Conservation (phyloP, 148 eudicot species). For the Rhododendron mucronatum region DNA sequence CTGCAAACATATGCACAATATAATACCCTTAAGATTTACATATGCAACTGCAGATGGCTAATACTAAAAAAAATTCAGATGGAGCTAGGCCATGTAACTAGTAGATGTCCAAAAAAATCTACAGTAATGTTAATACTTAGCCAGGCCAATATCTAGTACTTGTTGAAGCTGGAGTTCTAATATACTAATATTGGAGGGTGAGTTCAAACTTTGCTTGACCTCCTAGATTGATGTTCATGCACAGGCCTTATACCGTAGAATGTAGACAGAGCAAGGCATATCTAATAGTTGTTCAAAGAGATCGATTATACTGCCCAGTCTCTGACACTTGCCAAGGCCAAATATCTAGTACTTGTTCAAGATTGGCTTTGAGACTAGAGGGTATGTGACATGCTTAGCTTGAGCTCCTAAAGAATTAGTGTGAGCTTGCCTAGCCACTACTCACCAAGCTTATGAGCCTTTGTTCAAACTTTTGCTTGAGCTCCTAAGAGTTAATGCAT, state of each 20-base stretch:
- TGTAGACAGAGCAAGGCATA: neutral
- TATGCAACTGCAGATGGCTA: neutral
- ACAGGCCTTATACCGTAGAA: neutral
- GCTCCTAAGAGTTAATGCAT: neutral
- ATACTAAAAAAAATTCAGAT: neutral
- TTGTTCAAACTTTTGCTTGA: neutral
- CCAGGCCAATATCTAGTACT: neutral
- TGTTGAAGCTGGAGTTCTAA: neutral
- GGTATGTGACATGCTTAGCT: neutral
- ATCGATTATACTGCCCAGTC: neutral
- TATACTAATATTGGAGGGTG: neutral
- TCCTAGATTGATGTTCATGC: neutral
- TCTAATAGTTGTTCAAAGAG: neutral
- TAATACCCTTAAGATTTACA: conserved; percentile 5
- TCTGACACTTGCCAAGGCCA: neutral
- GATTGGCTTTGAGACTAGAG: neutral
- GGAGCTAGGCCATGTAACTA: neutral
- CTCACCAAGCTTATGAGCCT: neutral
- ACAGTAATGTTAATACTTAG: neutral
- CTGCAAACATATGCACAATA: conserved; percentile 38
- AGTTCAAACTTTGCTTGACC: neutral
- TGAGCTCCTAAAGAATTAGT: neutral
- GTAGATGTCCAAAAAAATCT: neutral
- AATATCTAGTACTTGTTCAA: neutral
- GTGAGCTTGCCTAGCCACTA: neutral